phyloP scores from a whole-genome alignment of 192 early-diverging fungal genomes.

The Mortierella claussenii region DNA sequence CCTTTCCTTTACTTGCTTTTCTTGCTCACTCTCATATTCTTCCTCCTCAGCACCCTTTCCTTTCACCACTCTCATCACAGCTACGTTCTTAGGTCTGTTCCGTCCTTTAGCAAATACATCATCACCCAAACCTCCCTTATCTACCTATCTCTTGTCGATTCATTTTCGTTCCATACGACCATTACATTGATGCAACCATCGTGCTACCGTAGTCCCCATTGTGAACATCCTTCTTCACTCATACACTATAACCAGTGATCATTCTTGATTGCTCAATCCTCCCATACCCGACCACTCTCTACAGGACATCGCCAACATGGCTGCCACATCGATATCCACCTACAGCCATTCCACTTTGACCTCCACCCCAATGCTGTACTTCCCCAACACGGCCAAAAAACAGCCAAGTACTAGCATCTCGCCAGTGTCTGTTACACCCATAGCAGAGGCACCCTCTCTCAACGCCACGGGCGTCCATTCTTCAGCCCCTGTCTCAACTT shows the following conservation, averaged over 20 bases:
- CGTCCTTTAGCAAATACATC: background rate
- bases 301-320: slow-evolving; percentile 6
- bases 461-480: too few species aligned
- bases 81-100: background rate
- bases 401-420: too few species aligned
- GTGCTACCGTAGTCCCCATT: slow-evolving; percentile 20
- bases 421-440: background rate
- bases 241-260: slow-evolving; percentile 51
- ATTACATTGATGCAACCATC: slow-evolving; percentile 46
- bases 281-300: background rate
- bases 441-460: background rate
- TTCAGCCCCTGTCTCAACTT: background rate
- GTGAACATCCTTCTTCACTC: slow-evolving; percentile 31
- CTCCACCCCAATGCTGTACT: background rate
- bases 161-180: background rate
- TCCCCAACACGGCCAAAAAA: too few species aligned
- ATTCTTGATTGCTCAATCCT: background rate
- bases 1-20: background rate
- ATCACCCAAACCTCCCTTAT: background rate
- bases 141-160: background rate
- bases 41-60: background rate
- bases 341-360: background rate
- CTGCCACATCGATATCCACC: slow-evolving; percentile 18
- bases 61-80: background rate
- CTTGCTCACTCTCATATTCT: background rate